Base-by-base conservation (phyloP, 2,329 filamentous ascomycete genomes). In the Simplicillium sp. region DNA sequence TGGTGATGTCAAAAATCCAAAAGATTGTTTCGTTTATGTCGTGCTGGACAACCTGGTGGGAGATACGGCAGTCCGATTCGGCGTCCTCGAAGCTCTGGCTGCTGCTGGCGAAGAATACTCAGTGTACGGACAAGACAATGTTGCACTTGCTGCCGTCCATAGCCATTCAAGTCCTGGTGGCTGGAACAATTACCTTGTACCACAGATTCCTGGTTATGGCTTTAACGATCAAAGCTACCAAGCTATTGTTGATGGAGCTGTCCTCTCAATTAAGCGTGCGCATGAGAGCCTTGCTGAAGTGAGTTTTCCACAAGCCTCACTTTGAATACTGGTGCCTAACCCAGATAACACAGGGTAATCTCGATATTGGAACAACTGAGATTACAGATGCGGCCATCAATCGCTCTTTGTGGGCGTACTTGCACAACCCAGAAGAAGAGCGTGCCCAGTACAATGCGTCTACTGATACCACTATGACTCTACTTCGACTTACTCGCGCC, bases 161-260 rank as follows among this genome's bases (percentile, higher is more conserved):
- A 92, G 86, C 16, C 90, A 96, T 63, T 82, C 88, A 18, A 89
- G 88, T 0, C 89, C 90, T 0, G 90, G 85, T 3, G 90, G 84
- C 4, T 97, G 88, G 87, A 70, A 94, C 57, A 97, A 96, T 62
- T 96, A 96, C 56, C 73, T 97, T 11, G 70, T 96, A 6, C 90
- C 89, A 8, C 89, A 96, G 57, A 84, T 96, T 48, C 92, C 90
- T 0, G 89, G 80, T 54, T 74, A 84, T 43, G 90, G 90, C 0
- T 95, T 95, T 52, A 75, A 87, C 60, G 79, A 80, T 52, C 84
- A 94, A 59, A 92, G 86, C 53, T 94, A 94, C 54, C 73, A 81
- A 47, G 88, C 90, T 18, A 87, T 97, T 45, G 87, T 96, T 0
- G 80, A 92, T 51, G 90, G 90, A 2, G 82, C 87, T 1, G 56